phyloP scores from a whole-genome alignment of 2,329 filamentous ascomycete genomes.

The Ophiocordyceps polyrhachis-furcata region DNA sequence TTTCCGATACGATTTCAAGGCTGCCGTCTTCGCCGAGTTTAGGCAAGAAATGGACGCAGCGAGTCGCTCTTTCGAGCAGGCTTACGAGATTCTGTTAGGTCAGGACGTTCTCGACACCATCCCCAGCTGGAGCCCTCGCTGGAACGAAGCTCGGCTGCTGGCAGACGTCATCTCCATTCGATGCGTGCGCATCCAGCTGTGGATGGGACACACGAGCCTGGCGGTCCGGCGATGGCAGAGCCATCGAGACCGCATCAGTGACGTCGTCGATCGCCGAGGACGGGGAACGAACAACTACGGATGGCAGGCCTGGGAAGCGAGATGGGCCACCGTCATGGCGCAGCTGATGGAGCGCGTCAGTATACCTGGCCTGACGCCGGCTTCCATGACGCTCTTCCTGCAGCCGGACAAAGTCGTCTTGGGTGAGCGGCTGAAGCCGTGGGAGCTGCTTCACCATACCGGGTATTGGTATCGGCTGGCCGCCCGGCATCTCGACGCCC shows the following conservation, averaged over 20 bases:
- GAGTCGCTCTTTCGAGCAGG: slow-evolving; percentile 67
- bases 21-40: slow-evolving; percentile 79
- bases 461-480: slow-evolving; percentile 49
- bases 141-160: slow-evolving; percentile 80
- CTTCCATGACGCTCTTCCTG: slow-evolving; percentile 27
- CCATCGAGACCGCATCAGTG: slow-evolving; percentile 55
- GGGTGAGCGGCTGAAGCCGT: slow-evolving; percentile 40
- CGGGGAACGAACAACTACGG: slow-evolving; percentile 79
- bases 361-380: slow-evolving; percentile 28
- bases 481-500: slow-evolving; percentile 33
- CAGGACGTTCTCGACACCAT: slow-evolving; percentile 76
- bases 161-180: slow-evolving; percentile 69
- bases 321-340: slow-evolving; percentile 47
- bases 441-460: slow-evolving; percentile 45
- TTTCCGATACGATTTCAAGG: slow-evolving; percentile 86
- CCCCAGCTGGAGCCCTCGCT: slow-evolving; percentile 74
- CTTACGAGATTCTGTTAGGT: slow-evolving; percentile 67
- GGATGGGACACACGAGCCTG: slow-evolving; percentile 58
- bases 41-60: slow-evolving; percentile 83
- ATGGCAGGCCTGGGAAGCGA: slow-evolving; percentile 84
- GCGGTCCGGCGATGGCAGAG: slow-evolving; percentile 65
- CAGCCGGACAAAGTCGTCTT: slow-evolving; percentile 38
- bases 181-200: slow-evolving; percentile 64
- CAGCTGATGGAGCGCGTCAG: slow-evolving; percentile 36
- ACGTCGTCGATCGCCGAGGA: slow-evolving; percentile 65